Conservation (phyloP, 2,329 filamentous ascomycete genomes). For the Aspergillus persii region DNA sequence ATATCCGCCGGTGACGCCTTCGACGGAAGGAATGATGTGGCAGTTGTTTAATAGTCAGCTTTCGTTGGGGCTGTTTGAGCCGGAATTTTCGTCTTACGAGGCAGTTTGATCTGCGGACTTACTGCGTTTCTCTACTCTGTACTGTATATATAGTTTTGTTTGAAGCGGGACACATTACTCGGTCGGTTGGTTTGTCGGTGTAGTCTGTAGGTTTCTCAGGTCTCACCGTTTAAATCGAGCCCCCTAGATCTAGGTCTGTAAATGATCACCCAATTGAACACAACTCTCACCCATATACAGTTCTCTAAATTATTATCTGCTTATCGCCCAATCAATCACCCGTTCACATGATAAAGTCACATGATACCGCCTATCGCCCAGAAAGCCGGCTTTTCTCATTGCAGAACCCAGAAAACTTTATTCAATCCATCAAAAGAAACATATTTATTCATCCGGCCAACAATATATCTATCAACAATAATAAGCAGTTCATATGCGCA, state of each 20-base stretch:
- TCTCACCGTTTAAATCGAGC: background rate
- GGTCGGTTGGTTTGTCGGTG: background rate
- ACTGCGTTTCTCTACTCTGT: background rate
- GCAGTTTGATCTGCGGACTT: background rate
- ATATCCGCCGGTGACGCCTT: background rate
- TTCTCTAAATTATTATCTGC: background rate
- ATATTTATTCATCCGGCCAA: too few relatives aligned
- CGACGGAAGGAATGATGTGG: slow-evolving; percentile 21
- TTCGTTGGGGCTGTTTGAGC: slow-evolving; percentile 15
- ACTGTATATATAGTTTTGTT: background rate
- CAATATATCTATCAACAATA: too few relatives aligned
- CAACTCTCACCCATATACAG: too few relatives aligned
- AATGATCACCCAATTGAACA: background rate
- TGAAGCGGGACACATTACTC: background rate
- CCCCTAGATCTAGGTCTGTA: background rate
- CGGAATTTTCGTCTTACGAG: background rate
- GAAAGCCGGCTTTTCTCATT: background rate
- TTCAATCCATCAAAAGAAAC: background rate
- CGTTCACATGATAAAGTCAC: background rate
- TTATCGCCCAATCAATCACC: background rate
- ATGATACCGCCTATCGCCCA: background rate
- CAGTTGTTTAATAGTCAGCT: slow-evolving; percentile 22
- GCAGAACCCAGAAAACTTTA: background rate
- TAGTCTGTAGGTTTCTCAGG: background rate
- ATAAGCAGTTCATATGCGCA: too few relatives aligned